Percentiles rank a stretch among this genome's conserved stretches.
These are phyloP conservation scores for Annulohypoxylon bovei DNA, from an alignment of 495 filamentous ascomycete species.

Conservation along the genomic window DNA sequence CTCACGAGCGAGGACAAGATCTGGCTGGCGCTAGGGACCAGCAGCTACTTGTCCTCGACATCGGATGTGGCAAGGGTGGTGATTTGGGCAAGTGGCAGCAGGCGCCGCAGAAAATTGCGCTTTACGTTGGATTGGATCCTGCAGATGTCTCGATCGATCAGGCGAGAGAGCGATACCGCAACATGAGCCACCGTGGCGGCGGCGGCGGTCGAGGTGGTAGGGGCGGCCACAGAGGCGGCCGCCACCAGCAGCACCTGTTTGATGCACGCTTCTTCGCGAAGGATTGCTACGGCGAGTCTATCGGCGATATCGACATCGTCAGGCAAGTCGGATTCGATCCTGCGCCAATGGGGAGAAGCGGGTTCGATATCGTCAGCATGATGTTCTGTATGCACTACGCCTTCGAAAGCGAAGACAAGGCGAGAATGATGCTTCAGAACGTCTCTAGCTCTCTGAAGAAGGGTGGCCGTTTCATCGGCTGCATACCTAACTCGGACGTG, in stretches of 20 bases:
- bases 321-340: slow-evolving; percentile 85
- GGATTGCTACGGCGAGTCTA: slow-evolving; percentile 86
- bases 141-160: slow-evolving; percentile 92
- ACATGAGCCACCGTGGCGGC: slow-evolving; percentile 70
- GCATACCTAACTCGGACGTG: slow-evolving; percentile 92
- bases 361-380: slow-evolving; percentile 95
- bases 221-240: slow-evolving; percentile 55
- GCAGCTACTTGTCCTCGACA: slow-evolving; percentile 82
- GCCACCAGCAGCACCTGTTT: slow-evolving; percentile 67
- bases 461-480: slow-evolving; percentile 91
- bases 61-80: slow-evolving; percentile 97
- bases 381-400: slow-evolving; percentile 99
- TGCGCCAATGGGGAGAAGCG: slow-evolving; percentile 69
- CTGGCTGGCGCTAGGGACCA: slow-evolving; percentile 56
- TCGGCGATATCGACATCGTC: slow-evolving; percentile 80
- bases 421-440: slow-evolving; percentile 91
- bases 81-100: slow-evolving; percentile 96
- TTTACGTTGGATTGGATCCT: slow-evolving; percentile 93
- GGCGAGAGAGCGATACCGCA: slow-evolving; percentile 80
- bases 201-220: slow-evolving; percentile 64
- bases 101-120: slow-evolving; percentile 81
- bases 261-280: slow-evolving; percentile 85
- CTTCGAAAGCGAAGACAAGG: slow-evolving; percentile 89
- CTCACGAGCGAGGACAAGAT: slow-evolving; percentile 63
- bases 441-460: slow-evolving; percentile 90